Evolutionary conservation across 75 land plant species (phyloP).

Genomic region (Isoetes taiwanensis): DNA sequence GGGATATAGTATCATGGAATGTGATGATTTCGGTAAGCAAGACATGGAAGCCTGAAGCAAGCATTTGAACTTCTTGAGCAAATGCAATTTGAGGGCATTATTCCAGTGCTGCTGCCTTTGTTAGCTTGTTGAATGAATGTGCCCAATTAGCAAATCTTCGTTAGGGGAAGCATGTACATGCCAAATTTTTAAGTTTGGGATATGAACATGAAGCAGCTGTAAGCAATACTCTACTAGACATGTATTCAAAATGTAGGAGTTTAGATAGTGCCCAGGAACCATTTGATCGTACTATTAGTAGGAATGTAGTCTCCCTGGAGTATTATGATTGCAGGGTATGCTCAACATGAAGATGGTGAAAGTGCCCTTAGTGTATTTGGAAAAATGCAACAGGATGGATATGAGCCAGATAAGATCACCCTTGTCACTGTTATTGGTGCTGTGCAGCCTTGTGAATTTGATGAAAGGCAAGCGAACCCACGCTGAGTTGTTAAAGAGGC

Average conservation of each 20-base stretch:
- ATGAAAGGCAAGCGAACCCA: constrained; percentile 23
- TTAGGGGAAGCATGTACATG: neutral
- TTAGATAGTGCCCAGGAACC: constrained; percentile 19
- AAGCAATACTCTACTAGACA: neutral
- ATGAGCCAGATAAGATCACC: constrained; percentile 32
- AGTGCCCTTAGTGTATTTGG: constrained; percentile 25
- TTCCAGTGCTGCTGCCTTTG: neutral
- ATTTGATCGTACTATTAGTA: constrained; percentile 33
- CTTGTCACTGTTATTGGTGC: constrained; percentile 40
- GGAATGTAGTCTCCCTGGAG: constrained; percentile 45
- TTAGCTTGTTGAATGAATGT: neutral
- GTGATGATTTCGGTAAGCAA: too few species aligned
- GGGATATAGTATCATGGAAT: neutral
- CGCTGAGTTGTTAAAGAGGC: constrained; percentile 20
- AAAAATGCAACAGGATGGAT: constrained; percentile 25
- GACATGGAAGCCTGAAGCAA: too few species aligned
- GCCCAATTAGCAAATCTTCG: too few species aligned
- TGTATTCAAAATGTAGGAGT: neutral
- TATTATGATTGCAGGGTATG: constrained; percentile 29
- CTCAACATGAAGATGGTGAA: constrained; percentile 12
- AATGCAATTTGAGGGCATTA: too few species aligned
- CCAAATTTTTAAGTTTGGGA: neutral
- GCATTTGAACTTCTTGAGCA: too few species aligned
- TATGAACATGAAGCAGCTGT: neutral
- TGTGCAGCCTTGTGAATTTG: constrained; percentile 16